Base-by-base conservation (phyloP, 805 yeast species). In the Hyphopichia homilentoma region DNA sequence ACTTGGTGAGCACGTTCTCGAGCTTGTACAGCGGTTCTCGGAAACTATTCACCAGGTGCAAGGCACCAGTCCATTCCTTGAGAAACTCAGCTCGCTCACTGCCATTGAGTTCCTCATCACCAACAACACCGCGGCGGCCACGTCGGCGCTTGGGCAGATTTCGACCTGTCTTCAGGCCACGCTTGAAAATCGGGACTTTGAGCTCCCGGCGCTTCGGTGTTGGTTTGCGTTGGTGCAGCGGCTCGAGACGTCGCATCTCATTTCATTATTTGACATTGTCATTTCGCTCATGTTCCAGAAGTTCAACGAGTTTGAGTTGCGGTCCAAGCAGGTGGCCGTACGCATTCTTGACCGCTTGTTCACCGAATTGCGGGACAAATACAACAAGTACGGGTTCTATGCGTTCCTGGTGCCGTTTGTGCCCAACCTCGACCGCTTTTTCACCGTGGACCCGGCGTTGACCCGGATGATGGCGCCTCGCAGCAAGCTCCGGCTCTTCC, bases 81-180 rank as follows among this genome's bases (percentile, higher is more conserved):
- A 84, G 30, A 87, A 84, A 48, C 62, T 80, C 1, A 71, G 76
- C 22, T 81, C 90, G 1, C 67, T 90, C 2, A 65, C 77, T 35
- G 96, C 96, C 1, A 73, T 90, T 19, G 75, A 80, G 23, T 75
- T 81, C 36, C 57, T 90, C 16, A 75, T 84, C 5, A 65, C 70
- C 26, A 61, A 68, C 16, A 66, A 79, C 11, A 73, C 84, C 19
- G 72, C 77, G 4, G 74, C 84, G 2, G 60, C 63, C 0, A 48
- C 65, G 3, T 54, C 65, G 23, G 85, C 86, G 0, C 57, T 84
- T 21, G 94, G 96, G 0, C 97, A 89, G 51, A 75, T 90, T 4
- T 81, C 86, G 38, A 83, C 95, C 2, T 84, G 95, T 45, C 60
- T 90, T 8, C 96, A 87, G 50, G 79, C 88, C 1, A 81, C 90